Conservation (phyloP, 1,284 basidiomycete species). For the Takashimella koratensis region DNA sequence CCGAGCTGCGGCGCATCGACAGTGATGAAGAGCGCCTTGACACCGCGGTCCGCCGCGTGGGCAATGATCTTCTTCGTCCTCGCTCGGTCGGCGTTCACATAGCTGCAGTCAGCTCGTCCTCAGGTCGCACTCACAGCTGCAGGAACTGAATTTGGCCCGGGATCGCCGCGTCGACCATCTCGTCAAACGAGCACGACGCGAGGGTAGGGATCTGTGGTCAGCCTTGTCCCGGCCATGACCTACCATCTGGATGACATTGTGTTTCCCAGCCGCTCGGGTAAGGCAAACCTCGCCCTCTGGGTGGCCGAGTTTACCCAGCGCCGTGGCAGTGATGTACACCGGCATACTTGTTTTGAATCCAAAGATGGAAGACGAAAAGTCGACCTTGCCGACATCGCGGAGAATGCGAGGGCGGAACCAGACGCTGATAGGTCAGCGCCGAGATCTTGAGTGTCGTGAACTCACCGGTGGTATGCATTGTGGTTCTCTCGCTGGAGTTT, state of each 20-base stretch:
- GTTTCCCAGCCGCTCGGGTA: slow-evolving; percentile 75
- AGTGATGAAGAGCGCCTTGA: slow-evolving; percentile 82
- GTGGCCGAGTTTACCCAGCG: slow-evolving; percentile 76
- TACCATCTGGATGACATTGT: slow-evolving; percentile 85
- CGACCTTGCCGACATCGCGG: slow-evolving; percentile 70
- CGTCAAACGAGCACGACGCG: slow-evolving; percentile 80
- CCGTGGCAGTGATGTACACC: slow-evolving; percentile 61
- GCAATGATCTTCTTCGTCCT: slow-evolving; percentile 78
- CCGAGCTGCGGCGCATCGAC: slow-evolving; percentile 92
- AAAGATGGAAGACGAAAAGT: slow-evolving; percentile 76
- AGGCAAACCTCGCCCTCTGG: slow-evolving; percentile 86
- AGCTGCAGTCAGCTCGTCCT: slow-evolving; percentile 49
- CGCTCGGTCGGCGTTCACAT: slow-evolving; percentile 78
- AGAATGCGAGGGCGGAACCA: slow-evolving; percentile 92
- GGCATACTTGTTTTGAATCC: slow-evolving; percentile 71
- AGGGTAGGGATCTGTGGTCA: slow-evolving; percentile 70
- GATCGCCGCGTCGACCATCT: slow-evolving; percentile 73
- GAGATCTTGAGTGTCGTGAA: too few species aligned
- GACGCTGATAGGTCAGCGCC: slow-evolving; percentile 57
- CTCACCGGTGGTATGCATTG: slow-evolving; percentile 73
- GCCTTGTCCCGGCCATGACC: slow-evolving; percentile 12
- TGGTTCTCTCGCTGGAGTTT: slow-evolving; percentile 68
- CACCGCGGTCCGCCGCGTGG: slow-evolving; percentile 75
- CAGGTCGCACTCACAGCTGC: slow-evolving; percentile 58
- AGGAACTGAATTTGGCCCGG: slow-evolving; percentile 74